phyloP scores from a whole-genome alignment of 805 yeast genomes.

The Sugiyamaella americana region DNA sequence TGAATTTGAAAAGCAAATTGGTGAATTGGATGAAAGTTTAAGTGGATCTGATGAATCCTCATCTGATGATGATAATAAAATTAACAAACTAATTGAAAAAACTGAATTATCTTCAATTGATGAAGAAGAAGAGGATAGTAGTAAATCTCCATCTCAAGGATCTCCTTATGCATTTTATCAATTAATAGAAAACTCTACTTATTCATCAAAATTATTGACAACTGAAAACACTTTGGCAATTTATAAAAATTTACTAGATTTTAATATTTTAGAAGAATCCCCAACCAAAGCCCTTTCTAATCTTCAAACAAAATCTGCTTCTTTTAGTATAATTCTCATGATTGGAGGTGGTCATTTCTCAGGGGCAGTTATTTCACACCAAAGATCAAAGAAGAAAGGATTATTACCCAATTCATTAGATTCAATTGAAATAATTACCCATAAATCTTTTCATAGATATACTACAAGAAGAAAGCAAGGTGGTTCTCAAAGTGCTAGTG shows the following conservation, averaged over 20 bases:
- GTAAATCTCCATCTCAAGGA: not conserved
- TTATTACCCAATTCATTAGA: slow-evolving; percentile 53
- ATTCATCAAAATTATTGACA: slow-evolving; percentile 59
- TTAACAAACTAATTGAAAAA: slow-evolving; percentile 2
- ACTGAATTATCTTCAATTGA: not conserved
- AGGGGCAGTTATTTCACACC: slow-evolving; percentile 83
- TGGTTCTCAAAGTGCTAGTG: slow-evolving; percentile 91
- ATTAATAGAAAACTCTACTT: slow-evolving; percentile 17
- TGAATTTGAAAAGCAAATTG: slow-evolving; percentile 52
- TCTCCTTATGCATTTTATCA: not conserved
- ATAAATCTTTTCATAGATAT: slow-evolving; percentile 88
- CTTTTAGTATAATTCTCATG: slow-evolving; percentile 74
- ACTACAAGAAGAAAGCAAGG: slow-evolving; percentile 97
- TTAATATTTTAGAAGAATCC: slow-evolving; percentile 33
- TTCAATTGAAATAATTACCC: slow-evolving; percentile 44
- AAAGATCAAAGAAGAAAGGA: slow-evolving; percentile 42
- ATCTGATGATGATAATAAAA: not conserved
- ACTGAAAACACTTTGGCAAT: slow-evolving; percentile 51
- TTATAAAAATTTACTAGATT: slow-evolving; percentile 57
- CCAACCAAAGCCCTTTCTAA: slow-evolving; percentile 47
- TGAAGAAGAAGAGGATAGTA: not conserved
- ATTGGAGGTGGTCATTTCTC: slow-evolving; percentile 98
- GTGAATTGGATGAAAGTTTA: slow-evolving; percentile 37
- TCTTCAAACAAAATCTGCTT: slow-evolving; percentile 5
- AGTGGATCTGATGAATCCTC: slow-evolving; percentile 50